A percentile compares a stretch with the other conserved stretches of the same genome.
These are phyloP conservation scores for Colletotrichum sp. DNA, from an alignment of 2,329 filamentous ascomycete species.

Conservation along the genomic window DNA sequence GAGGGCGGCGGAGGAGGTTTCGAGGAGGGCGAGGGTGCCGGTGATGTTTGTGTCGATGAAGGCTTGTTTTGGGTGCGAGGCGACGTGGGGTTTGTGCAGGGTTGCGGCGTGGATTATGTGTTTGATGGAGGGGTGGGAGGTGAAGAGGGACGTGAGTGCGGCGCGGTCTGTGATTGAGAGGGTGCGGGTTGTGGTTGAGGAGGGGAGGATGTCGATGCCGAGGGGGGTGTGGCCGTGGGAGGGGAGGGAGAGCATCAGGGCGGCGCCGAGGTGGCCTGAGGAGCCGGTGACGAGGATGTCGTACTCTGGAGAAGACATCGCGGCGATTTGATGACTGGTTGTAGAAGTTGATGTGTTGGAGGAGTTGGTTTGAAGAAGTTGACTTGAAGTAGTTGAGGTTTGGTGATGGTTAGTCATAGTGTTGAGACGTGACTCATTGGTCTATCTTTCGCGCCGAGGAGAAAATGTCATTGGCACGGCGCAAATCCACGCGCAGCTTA, in stretches of 20 bases:
- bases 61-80: conserved; percentile 46
- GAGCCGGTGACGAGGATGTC: conserved; percentile 51
- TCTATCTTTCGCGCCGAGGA: background rate
- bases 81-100: conserved; percentile 53
- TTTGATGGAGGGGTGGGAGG: conserved; percentile 32
- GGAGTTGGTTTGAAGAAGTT: background rate
- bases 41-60: conserved; percentile 51
- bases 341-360: too few species aligned
- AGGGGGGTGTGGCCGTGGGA: conserved; percentile 42
- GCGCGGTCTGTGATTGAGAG: conserved; percentile 41
- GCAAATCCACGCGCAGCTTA: too few species aligned
- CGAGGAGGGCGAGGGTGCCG: conserved; percentile 46
- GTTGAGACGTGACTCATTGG: background rate
- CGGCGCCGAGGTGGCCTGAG: conserved; percentile 50
- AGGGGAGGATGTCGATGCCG: conserved; percentile 48
- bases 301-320: background rate
- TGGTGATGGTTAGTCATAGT: background rate
- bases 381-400: background rate
- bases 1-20: conserved; percentile 35
- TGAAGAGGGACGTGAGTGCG: conserved; percentile 36
- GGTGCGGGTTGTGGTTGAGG: conserved; percentile 37
- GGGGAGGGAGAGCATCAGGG: conserved; percentile 48
- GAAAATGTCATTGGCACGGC: background rate
- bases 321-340: too few species aligned
- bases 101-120: conserved; percentile 51